A percentile compares a stretch with the other conserved stretches of the same genome.
phyloP scores from a whole-genome alignment of 139 green algal species.

The Volvox reticuliferus region DNA sequence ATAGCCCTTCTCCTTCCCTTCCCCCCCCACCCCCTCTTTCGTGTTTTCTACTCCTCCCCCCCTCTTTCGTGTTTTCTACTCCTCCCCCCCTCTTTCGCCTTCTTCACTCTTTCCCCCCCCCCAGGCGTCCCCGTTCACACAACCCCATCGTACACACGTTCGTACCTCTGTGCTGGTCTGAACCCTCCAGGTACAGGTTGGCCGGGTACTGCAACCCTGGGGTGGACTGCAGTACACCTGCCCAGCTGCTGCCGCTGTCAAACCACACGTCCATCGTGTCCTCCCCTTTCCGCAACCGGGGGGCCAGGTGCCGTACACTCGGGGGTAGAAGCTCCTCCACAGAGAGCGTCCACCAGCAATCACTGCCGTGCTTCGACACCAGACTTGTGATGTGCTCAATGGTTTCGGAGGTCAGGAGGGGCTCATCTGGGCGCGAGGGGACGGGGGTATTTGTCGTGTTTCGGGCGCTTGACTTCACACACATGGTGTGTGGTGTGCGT shows the following conservation, averaged over 20 bases:
- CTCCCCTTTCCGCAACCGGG: slow-evolving; percentile 68
- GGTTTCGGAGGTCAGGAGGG: slow-evolving; percentile 92
- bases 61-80: no score
- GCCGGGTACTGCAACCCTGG: slow-evolving; percentile 83
- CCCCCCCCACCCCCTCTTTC: no score
- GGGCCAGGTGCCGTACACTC: slow-evolving; percentile 56
- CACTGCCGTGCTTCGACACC: slow-evolving; percentile 82
- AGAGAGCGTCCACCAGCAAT: slow-evolving; percentile 88
- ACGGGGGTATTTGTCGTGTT: neutral
- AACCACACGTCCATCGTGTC: slow-evolving; percentile 99
- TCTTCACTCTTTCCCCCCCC: neutral
- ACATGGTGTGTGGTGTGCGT: neutral
- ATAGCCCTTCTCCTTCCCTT: no score
- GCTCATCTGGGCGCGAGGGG: slow-evolving; percentile 74
- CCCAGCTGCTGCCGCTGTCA: slow-evolving; percentile 95
- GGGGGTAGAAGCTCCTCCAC: slow-evolving; percentile 93
- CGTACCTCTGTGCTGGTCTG: slow-evolving; percentile 94
- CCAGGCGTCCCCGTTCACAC: neutral
- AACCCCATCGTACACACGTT: neutral
- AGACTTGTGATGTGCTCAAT: slow-evolving; percentile 87
- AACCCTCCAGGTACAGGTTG: slow-evolving; percentile 98
- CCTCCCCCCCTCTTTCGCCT: no score
- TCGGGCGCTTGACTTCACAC: no score
- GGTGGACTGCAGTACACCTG: slow-evolving; percentile 81
- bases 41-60: no score